A percentile compares a stretch with the other conserved stretches of the same genome.
These are phyloP conservation scores for Camellia oleifera DNA, from an alignment of 179 eudicot genomes.

Conservation along the genomic window DNA sequence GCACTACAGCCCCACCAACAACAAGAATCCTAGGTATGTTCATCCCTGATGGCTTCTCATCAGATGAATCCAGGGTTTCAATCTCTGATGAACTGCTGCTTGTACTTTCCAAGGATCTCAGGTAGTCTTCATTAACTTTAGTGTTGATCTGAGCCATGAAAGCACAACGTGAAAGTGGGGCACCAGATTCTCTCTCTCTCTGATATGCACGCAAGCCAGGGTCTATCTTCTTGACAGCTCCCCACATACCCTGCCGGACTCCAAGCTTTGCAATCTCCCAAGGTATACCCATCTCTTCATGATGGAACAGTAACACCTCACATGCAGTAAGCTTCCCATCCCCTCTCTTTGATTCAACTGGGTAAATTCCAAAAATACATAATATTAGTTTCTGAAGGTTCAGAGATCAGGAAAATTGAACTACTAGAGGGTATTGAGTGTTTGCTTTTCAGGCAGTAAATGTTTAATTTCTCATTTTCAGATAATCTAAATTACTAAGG, in stretches of 20 bases:
- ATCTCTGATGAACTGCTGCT: slow-evolving; percentile 12
- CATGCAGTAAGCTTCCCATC: slow-evolving; percentile 53
- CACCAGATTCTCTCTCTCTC: slow-evolving; percentile 29
- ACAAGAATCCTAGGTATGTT: slow-evolving; percentile 30
- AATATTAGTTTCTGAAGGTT: neutral
- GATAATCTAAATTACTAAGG: neutral
- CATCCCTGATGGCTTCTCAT: slow-evolving; percentile 19
- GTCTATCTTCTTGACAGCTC: slow-evolving; percentile 62
- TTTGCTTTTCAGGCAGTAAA: neutral
- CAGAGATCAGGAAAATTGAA: neutral
- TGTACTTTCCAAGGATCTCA: slow-evolving; percentile 16
- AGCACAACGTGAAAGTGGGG: slow-evolving; percentile 44
- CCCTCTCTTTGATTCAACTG: slow-evolving; percentile 55
- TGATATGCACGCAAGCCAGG: slow-evolving; percentile 61
- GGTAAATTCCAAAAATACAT: neutral
- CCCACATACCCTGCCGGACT: slow-evolving; percentile 76
- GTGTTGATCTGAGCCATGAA: slow-evolving; percentile 51
- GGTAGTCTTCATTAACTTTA: slow-evolving; percentile 21
- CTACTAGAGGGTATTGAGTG: neutral
- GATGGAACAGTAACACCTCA: slow-evolving; percentile 58
- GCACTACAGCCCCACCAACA: slow-evolving; percentile 31
- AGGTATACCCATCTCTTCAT: slow-evolving; percentile 72
- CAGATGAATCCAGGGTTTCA: slow-evolving; percentile 12
- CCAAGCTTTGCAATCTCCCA: slow-evolving; percentile 73
- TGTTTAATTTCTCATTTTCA: neutral